Percentiles rank a stretch among this genome's conserved stretches.
These are phyloP conservation scores for Hortiboletus campestris DNA, from an alignment of 768 basidiomycete genomes.

Conservation along the genomic window DNA sequence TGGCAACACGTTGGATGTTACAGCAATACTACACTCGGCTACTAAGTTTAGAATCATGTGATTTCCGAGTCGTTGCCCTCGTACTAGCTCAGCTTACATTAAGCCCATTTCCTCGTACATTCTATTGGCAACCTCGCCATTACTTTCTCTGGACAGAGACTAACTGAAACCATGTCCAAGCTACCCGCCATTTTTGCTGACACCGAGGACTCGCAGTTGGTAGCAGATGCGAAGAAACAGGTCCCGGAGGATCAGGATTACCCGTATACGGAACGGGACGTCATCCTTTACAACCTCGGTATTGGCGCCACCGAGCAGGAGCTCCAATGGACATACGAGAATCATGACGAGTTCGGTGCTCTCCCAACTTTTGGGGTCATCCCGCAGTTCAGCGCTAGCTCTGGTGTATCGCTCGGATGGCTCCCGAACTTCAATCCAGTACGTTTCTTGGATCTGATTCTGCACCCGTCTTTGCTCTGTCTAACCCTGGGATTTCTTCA, in stretches of 20 bases:
- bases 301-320: constrained; percentile 93
- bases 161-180: constrained; percentile 28
- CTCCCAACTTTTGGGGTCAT: constrained; percentile 95
- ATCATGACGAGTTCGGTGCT: constrained; percentile 78
- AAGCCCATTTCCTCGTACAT: background rate
- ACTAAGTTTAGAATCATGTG: background rate
- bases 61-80: background rate
- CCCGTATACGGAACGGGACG: constrained; percentile 83
- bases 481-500: background rate
- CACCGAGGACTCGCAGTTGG: constrained; percentile 77
- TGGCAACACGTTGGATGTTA: too few relatives aligned
- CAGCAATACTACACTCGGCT: too few relatives aligned
- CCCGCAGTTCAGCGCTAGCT: constrained; percentile 80
- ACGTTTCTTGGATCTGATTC: constrained; percentile 25
- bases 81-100: too few relatives aligned
- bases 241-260: constrained; percentile 56
- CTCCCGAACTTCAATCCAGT: constrained; percentile 95
- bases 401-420: constrained; percentile 72
- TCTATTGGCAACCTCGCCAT: background rate
- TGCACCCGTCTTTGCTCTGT: background rate
- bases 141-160: background rate
- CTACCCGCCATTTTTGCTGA: constrained; percentile 62
- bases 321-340: constrained; percentile 89
- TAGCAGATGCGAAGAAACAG: constrained; percentile 76
- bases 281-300: constrained; percentile 94